Evolutionary conservation across 2,329 filamentous ascomycete species (phyloP).

Genomic region (Colletotrichum sp.): DNA sequence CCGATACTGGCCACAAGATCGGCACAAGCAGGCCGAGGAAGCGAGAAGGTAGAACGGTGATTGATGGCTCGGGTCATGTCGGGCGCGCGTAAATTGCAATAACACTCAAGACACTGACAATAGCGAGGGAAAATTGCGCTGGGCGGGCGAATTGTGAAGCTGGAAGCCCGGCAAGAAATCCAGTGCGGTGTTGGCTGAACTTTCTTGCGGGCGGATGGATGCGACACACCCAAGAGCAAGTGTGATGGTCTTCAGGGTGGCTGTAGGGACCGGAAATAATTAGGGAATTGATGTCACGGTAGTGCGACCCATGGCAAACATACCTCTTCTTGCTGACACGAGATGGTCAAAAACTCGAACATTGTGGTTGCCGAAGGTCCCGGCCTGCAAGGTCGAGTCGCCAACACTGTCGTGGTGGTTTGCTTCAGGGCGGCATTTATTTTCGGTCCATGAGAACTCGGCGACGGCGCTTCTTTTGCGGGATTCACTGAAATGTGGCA

Average conservation of each 20-base stretch:
- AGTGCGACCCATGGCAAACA: too few species aligned
- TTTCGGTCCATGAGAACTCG: not conserved
- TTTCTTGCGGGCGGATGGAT: too few species aligned
- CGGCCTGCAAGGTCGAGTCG: too few species aligned
- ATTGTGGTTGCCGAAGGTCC: too few species aligned
- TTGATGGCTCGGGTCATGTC: not conserved
- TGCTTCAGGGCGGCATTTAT: not conserved
- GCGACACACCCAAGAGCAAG: too few species aligned
- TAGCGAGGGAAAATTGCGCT: not conserved
- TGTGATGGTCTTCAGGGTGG: too few species aligned
- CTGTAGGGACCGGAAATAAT: too few species aligned
- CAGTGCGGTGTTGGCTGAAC: too few species aligned
- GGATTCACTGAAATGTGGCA: not conserved
- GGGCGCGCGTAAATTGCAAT: not conserved
- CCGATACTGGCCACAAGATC: not conserved
- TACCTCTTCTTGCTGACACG: too few species aligned
- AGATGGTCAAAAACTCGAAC: too few species aligned
- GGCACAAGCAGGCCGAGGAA: not conserved
- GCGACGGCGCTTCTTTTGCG: not conserved
- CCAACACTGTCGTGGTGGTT: not conserved
- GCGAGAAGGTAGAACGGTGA: not conserved
- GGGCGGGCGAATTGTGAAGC: not conserved
- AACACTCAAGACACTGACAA: not conserved
- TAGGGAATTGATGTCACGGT: too few species aligned
- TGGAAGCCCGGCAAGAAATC: too few species aligned